Base-by-base conservation (phyloP, 192 early-diverging fungal species). In the Rhizophagus clarus region DNA sequence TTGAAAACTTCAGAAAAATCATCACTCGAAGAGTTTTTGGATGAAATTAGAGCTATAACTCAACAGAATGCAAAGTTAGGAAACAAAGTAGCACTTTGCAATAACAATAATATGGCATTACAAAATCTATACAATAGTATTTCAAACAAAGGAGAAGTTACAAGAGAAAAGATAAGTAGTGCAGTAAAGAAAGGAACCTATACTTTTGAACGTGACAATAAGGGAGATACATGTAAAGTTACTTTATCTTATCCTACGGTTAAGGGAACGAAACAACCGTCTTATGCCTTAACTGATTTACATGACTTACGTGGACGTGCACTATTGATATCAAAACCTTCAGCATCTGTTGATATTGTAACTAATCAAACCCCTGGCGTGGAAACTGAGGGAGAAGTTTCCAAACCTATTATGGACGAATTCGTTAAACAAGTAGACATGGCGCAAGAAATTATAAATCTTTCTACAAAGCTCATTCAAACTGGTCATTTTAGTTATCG, bases 401-500 rank as follows among this genome's bases (percentile, higher is more conserved):
- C 34, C 9, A 29, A 60, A 11, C 28, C 12, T 64, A 34, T 24
- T 24, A 79, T 71, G 45, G 68, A 51, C 17, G 34, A 68, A 69
- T 81, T 81, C 29, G 80, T 81, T 37, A 20, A 0, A 61, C 80
- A 81, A 49, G 80, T 81, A n/a, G 75, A 81, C 51, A 40, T 77
- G 28, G 31, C 40, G 20, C 67, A 77, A 20, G 47, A 81, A 31
- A 81, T 81, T 12, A 68, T 77, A 1, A 68, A 49, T 60, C 12
- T 81, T 24, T 64, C 74, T 10, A 26, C 80, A 17, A 81, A 61
- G 37, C 51, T 81, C 3, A 81, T 81, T 31, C 32, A 77, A 61
- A n/a, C 77, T 20, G 76, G 80, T 11, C 80, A 81, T 71, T 81
- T 81, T 77, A 5, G 6, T 61, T 81, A 81, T 71, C 64, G 76